Percentiles rank a stretch among this genome's conserved stretches.
phyloP scores from a whole-genome alignment of 495 filamentous ascomycete species.

The Penicillium crystallinum region DNA sequence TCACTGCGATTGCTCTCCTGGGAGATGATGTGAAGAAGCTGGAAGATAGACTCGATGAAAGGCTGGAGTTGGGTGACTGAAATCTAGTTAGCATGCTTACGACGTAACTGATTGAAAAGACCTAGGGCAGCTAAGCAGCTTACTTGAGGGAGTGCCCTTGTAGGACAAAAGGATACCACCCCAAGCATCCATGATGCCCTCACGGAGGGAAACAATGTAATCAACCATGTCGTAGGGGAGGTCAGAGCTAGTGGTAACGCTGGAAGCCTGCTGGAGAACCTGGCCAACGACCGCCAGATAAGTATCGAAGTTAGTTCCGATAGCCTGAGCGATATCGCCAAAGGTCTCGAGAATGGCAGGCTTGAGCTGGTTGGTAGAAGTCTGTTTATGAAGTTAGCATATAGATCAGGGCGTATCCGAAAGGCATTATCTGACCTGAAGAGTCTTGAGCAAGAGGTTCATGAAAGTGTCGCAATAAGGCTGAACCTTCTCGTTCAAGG shows the following conservation, averaged over 20 bases:
- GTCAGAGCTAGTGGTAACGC: constrained; percentile 65
- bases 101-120: background rate
- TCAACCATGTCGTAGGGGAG: constrained; percentile 86
- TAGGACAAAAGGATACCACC: constrained; percentile 90
- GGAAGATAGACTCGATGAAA: constrained; percentile 83
- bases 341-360: constrained; percentile 97
- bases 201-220: constrained; percentile 87
- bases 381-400: constrained; percentile 11
- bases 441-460: constrained; percentile 89
- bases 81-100: constrained; percentile 10
- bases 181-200: constrained; percentile 99
- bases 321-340: constrained; percentile 95
- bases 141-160: constrained; percentile 59
- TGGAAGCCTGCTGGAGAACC: constrained; percentile 87
- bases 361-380: constrained; percentile 90
- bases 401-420: background rate
- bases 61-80: constrained; percentile 64
- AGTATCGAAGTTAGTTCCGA: constrained; percentile 84
- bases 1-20: constrained; percentile 83
- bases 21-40: constrained; percentile 75
- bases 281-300: constrained; percentile 89
- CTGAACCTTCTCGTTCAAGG: constrained; percentile 80
- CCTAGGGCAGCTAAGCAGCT: too few species aligned
- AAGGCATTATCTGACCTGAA: constrained; percentile 56
- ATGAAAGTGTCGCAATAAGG: constrained; percentile 96